Base-by-base conservation (phyloP, 257 asterid genomes). In the Salvia rosmarinus region DNA sequence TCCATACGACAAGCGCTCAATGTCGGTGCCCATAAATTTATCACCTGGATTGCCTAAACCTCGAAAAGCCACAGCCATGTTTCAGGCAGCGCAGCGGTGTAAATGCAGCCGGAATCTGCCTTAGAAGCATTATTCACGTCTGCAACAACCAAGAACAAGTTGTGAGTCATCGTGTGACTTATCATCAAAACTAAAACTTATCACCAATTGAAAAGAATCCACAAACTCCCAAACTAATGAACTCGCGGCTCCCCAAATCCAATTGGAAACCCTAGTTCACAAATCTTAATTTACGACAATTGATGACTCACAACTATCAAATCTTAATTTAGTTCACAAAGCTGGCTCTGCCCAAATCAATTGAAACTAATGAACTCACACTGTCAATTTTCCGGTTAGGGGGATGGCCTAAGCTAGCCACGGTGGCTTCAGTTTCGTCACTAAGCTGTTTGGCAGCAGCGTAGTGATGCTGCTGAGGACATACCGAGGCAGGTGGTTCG, bases 31-130 rank as follows among this genome's bases (percentile, higher is more conserved):
- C 79, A 39, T 70, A 79, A 79, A 89, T 72, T 84, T 91, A 56
- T 91, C 93, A 73, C 97, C 99, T 17, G 97, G 97, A 66, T 94
- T 93, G 59, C 98, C 98, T 82, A 93, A 84, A 23, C 98, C 98
- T 57, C 90, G 67, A 93, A 86, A 71, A 93, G 95, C 97, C 98
- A 93, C 4, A 97, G 97, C 69, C 72, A 86, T 54, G 75, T 80
- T 61, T 74, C 57, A 5, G 80, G 19, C 11, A 46, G 47, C 8
- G 58, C 40, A 25, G 82, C 37, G 7, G 85, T 71, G 80, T 85
- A 81, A 74, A 85, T 81, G 75, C 61, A 64, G 68, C 82, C 20
- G 78, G 20, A 32, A 28, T 77, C 81, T 84, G 62, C 68, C 81
- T 78, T 40, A 72, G n/a, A 47, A 84, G 77, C 97, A 90, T 87